phyloP scores from a whole-genome alignment of 176 grass and related monocot species.

The Oryza brachyantha region DNA sequence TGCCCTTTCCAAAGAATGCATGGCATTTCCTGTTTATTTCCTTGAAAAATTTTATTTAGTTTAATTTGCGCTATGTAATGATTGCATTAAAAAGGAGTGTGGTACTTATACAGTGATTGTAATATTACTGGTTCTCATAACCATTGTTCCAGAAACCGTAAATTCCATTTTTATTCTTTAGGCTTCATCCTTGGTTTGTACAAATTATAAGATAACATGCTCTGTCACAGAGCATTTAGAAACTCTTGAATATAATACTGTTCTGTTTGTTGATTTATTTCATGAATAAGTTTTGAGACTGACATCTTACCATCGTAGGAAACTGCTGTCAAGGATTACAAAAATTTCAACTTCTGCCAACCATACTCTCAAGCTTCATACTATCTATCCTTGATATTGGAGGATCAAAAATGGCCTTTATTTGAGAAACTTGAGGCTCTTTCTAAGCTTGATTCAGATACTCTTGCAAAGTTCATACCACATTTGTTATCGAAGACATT shows the following conservation, averaged over 20 bases:
- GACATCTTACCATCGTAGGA: slow-evolving; percentile 52
- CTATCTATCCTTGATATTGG: slow-evolving; percentile 73
- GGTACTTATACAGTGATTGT: neutral
- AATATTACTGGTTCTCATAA: neutral
- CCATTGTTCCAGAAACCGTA: neutral
- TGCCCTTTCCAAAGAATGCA: too few species aligned
- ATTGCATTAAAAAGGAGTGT: neutral
- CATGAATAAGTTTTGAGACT: slow-evolving; percentile 9
- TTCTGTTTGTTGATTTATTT: slow-evolving; percentile 13
- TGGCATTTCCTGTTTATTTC: too few species aligned
- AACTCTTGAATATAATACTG: neutral
- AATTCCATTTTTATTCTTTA: slow-evolving; percentile 9
- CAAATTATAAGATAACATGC: neutral
- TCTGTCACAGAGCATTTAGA: neutral
- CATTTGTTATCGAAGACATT: slow-evolving; percentile 64
- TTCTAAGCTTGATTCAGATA: slow-evolving; percentile 57
- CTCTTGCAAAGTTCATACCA: slow-evolving; percentile 57
- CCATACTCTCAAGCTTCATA: slow-evolving; percentile 69
- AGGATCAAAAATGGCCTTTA: slow-evolving; percentile 59
- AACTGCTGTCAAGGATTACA: slow-evolving; percentile 68
- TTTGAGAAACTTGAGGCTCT: slow-evolving; percentile 77
- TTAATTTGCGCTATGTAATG: neutral
- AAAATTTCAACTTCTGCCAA: slow-evolving; percentile 79
- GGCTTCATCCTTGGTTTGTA: neutral
- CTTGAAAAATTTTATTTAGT: too few species aligned